Base-by-base conservation (phyloP, 306 rosid genomes). In the Vachellia pachyceras region DNA sequence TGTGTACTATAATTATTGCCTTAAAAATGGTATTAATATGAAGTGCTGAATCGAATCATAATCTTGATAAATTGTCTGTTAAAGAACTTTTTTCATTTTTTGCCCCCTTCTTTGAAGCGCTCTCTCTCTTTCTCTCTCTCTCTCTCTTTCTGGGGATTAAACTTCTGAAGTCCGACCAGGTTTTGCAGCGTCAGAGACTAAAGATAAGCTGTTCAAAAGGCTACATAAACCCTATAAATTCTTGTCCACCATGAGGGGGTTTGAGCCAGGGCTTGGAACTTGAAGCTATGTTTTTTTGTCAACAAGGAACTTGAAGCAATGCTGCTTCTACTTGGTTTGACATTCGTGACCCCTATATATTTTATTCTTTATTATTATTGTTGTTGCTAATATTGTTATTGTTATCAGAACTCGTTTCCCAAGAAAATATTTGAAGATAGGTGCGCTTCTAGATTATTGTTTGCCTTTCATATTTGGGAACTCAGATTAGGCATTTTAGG, bases 261-360 rank as follows among this genome's bases (percentile, higher is more conserved):
- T 69, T n/a, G 54, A 41, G 73, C 20, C 54, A 78, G 76, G 49
- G 90, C 80, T 91, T 88, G 92, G 92, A 90, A 91, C 94, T 91
- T 91, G 97, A 46, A 90, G 84, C 90, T 84, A 82, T 58, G n/a
- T n/a, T n/a, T n/a, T n/a, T n/a, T n/a, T n/a, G n/a, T n/a, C n/a
- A n/a, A n/a, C n/a, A n/a, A n/a, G 92, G 92, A 90, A 91, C 94
- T 91, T 91, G 97, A 46, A 90, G 84, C 90, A 82, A 82, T 58
- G 2, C 23, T 54, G 10, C 3, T 45, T 45, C 57, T 5, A 40
- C n/a, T 78, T 88, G 77, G 63, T 86, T 41, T 79, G 85, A 85
- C 81, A 69, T 57, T 82, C 61, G 83, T 76, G 85, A 84, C 13
- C 55, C 69, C 89, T 49, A 9, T 17, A 12, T 58, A 22, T 17